Conservation (phyloP, 164 flowering plant genomes). For the Chimonanthus salicifolius region DNA sequence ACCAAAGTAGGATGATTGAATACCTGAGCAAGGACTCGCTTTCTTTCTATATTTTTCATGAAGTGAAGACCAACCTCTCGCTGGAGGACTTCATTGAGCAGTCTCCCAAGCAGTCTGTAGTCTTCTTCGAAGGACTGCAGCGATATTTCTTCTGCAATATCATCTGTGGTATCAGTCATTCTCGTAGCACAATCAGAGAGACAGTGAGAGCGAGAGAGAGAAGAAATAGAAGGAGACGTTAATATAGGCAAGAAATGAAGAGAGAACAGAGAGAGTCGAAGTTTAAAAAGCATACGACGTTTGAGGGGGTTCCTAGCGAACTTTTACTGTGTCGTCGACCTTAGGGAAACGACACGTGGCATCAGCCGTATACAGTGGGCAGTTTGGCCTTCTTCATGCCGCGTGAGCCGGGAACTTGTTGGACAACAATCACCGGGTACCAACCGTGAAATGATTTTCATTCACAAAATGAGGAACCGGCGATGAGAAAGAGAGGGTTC, state of each 20-base stretch:
- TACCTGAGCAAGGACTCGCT: conserved; percentile 43
- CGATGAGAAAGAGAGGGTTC: no score
- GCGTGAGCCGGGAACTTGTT: neutral
- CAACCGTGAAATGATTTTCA: no score
- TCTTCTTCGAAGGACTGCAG: conserved; percentile 81
- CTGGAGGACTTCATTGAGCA: conserved; percentile 69
- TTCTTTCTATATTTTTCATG: conserved; percentile 60
- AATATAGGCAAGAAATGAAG: neutral
- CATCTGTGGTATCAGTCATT: conserved; percentile 89
- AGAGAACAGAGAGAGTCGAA: neutral
- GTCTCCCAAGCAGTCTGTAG: conserved; percentile 58
- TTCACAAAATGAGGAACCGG: no score
- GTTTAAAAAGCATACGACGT: neutral
- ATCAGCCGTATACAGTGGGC: neutral
- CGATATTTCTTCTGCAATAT: conserved; percentile 82
- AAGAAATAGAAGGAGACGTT: neutral
- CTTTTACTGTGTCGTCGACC: conserved; percentile 4
- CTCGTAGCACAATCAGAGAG: neutral
- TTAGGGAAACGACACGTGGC: neutral
- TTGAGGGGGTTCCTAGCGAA: neutral
- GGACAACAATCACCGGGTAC: neutral
- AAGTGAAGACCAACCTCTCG: conserved; percentile 53
- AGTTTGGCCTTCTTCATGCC: neutral
- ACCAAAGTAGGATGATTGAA: neutral
- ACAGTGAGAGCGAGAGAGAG: conserved; percentile 3